These are phyloP conservation scores for Rhizopogon vinicolor DNA, from an alignment of 768 basidiomycete species.

Conservation along the genomic window DNA sequence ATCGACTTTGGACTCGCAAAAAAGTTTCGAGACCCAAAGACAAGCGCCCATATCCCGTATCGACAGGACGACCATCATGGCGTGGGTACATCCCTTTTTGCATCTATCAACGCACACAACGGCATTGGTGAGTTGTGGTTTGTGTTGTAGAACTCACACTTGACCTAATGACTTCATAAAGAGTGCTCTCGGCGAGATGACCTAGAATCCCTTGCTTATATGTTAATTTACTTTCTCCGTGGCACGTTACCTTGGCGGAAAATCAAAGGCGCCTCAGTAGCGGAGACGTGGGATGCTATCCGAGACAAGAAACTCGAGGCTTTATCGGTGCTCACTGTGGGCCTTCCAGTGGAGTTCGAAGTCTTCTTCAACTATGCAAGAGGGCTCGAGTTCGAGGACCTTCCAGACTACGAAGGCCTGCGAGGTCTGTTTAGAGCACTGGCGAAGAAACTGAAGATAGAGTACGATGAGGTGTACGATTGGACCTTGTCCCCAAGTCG, in stretches of 20 bases:
- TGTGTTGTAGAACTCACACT: background rate
- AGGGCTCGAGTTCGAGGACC: slow-evolving; percentile 80
- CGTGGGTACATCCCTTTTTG: slow-evolving; percentile 75
- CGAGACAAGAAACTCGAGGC: slow-evolving; percentile 66
- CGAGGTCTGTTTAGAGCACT: slow-evolving; percentile 55
- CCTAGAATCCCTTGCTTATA: slow-evolving; percentile 76
- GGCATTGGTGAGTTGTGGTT: slow-evolving; percentile 52
- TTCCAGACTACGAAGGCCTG: slow-evolving; percentile 84
- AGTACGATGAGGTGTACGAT: slow-evolving; percentile 45
- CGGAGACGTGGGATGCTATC: slow-evolving; percentile 74
- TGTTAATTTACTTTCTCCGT: slow-evolving; percentile 78
- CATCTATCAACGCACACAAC: slow-evolving; percentile 70
- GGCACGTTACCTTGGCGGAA: slow-evolving; percentile 79
- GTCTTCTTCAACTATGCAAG: slow-evolving; percentile 76
- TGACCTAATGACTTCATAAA: slow-evolving; percentile 17
- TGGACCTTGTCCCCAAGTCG: slow-evolving; percentile 20
- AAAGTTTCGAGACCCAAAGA: slow-evolving; percentile 65
- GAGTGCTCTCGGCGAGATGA: slow-evolving; percentile 78
- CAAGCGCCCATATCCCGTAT: slow-evolving; percentile 66
- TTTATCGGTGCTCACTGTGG: slow-evolving; percentile 64
- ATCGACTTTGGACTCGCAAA: slow-evolving; percentile 87
- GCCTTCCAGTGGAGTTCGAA: slow-evolving; percentile 78
- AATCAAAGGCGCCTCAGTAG: slow-evolving; percentile 59
- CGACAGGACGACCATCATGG: slow-evolving; percentile 72
- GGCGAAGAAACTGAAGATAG: slow-evolving; percentile 14